These are phyloP conservation scores for Termitomyces sp. DNA, from an alignment of 768 basidiomycete species.

Conservation along the genomic window DNA sequence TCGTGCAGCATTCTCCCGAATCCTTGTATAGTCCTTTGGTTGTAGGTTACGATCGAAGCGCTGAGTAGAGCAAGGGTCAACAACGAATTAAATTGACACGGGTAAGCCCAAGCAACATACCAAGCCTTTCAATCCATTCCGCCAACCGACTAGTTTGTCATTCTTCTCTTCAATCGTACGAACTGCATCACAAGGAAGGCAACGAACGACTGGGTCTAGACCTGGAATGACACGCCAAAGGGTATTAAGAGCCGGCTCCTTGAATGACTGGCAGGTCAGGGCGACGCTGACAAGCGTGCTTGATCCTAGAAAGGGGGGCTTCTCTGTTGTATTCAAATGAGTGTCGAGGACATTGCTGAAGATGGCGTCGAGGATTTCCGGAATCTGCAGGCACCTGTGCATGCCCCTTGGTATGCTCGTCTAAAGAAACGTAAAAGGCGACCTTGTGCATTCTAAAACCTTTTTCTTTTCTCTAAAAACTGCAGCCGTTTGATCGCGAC, in stretches of 20 bases:
- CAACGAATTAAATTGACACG: neutral
- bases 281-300: neutral
- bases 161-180: neutral
- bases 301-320: neutral
- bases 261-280: conserved; percentile 1
- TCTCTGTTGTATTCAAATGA: neutral
- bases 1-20: conserved; percentile 1
- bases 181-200: conserved; percentile 1
- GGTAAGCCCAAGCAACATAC: neutral
- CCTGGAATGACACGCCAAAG: conserved; percentile 4
- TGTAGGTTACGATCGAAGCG: conserved; percentile 3
- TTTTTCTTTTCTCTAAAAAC: neutral
- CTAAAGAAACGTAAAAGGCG: neutral
- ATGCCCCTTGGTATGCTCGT: neutral
- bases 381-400: conserved; percentile 2
- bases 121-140: conserved; percentile 1
- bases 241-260: conserved; percentile 4
- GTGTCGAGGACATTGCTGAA: conserved; percentile 1
- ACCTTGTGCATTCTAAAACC: neutral
- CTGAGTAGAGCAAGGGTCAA: neutral
- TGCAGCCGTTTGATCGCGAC: neutral
- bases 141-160: neutral
- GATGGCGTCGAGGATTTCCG: conserved; percentile 4
- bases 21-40: neutral
- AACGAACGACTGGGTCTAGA: neutral